Conservation (phyloP, 2,329 filamentous ascomycete genomes). For the Fusarium devonianum region DNA sequence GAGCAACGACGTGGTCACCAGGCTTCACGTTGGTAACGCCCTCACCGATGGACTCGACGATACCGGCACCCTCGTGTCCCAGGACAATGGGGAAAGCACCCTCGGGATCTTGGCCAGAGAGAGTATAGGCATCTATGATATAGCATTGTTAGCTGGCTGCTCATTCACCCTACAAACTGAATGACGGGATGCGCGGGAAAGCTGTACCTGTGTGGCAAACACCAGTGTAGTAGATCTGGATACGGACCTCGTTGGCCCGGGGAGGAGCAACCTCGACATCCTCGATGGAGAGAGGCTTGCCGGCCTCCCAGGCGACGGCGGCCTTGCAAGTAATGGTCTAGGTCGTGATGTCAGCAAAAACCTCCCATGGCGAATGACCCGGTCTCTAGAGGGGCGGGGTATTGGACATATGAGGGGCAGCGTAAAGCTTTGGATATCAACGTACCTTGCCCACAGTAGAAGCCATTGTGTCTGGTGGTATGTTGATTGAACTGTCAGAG, state of each 20-base stretch:
- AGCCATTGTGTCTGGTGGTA: conserved; percentile 50
- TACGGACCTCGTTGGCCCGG: conserved; percentile 91
- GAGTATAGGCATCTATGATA: conserved; percentile 83
- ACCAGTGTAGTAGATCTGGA: conserved; percentile 96
- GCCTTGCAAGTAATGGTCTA: conserved; percentile 97
- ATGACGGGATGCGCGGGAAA: conserved; percentile 12
- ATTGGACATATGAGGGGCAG: conserved; percentile 27
- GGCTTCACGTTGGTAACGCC: conserved; percentile 94
- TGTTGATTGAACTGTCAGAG: conserved; percentile 24
- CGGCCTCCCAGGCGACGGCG: conserved; percentile 96
- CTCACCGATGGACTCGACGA: conserved; percentile 93
- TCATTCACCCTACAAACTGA: background rate
- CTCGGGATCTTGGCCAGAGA: conserved; percentile 96
- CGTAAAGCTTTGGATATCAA: conserved; percentile 14
- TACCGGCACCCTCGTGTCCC: conserved; percentile 89
- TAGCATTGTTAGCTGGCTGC: conserved; percentile 21
- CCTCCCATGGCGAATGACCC: conserved; percentile 14
- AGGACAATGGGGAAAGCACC: conserved; percentile 90
- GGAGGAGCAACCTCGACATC: conserved; percentile 92
- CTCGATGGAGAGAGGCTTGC: conserved; percentile 87
- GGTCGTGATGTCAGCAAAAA: conserved; percentile 29
- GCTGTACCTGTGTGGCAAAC: conserved; percentile 94
- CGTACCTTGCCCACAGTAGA: conserved; percentile 62
- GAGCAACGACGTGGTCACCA: conserved; percentile 88
- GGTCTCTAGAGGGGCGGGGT: conserved; percentile 34